phyloP scores from a whole-genome alignment of 371 early-diverging fungal species.

The Haplosporangium sp. region DNA sequence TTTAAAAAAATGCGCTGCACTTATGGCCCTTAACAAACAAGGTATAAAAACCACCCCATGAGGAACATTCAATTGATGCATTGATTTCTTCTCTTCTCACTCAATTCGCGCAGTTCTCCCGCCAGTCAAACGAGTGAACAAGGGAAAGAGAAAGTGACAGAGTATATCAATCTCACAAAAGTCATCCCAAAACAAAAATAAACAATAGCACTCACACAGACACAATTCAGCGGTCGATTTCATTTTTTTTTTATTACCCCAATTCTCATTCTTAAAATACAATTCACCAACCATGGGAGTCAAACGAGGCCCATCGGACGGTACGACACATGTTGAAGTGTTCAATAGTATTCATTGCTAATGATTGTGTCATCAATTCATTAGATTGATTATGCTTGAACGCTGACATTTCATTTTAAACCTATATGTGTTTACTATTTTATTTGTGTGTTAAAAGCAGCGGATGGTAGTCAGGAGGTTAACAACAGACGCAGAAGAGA shows the following conservation, averaged over 20 bases:
- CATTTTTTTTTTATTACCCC: not conserved
- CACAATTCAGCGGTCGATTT: not conserved
- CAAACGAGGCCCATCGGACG: conserved; percentile 42
- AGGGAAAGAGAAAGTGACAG: not conserved
- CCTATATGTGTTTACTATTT: too few species aligned
- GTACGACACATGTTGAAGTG: conserved; percentile 15
- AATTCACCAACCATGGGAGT: conserved; percentile 26
- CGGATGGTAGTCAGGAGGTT: not conserved
- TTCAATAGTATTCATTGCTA: not conserved
- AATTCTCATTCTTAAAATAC: not conserved
- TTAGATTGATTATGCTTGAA: not conserved
- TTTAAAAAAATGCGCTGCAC: not conserved
- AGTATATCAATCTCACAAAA: not conserved
- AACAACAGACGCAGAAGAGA: conserved; percentile 38
- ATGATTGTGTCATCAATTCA: too few species aligned
- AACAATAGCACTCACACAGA: not conserved
- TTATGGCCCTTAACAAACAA: not conserved
- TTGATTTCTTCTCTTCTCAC: conserved; percentile 2
- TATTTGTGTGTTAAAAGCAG: not conserved
- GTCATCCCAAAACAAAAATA: not conserved
- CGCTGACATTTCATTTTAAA: not conserved
- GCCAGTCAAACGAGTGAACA: conserved; percentile 15
- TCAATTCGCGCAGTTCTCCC: conserved; percentile 1
- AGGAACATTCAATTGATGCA: not conserved
- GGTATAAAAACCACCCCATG: not conserved